A percentile compares a stretch with the other conserved stretches of the same genome.
phyloP scores from a whole-genome alignment of 2,329 filamentous ascomycete species.

The Alternaria arbusti region DNA sequence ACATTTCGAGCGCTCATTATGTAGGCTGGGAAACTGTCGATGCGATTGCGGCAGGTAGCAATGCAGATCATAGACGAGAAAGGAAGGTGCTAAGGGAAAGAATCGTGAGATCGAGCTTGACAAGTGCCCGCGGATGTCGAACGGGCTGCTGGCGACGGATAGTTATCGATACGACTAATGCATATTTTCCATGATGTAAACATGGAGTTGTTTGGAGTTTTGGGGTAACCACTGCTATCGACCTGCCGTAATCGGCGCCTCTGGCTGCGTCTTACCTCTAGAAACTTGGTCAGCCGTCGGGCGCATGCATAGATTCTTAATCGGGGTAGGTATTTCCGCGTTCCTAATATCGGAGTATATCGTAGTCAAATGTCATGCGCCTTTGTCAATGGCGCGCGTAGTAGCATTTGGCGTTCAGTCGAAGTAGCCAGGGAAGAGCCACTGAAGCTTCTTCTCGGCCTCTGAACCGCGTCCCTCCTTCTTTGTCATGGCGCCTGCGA shows the following conservation, averaged over 20 bases:
- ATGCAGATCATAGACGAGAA: slow-evolving; percentile 11
- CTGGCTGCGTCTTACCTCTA: slow-evolving; percentile 4
- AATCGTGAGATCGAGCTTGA: slow-evolving; percentile 1
- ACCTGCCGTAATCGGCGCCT: slow-evolving; percentile 23
- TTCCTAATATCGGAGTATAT: not conserved
- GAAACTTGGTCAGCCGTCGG: not conserved
- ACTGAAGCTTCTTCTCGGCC: slow-evolving; percentile 80
- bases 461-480: slow-evolving; percentile 74
- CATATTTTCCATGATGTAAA: slow-evolving; percentile 27
- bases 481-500: slow-evolving; percentile 84
- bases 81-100: slow-evolving; percentile 25
- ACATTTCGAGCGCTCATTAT: not conserved
- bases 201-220: slow-evolving; percentile 7
- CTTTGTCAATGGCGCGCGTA: not conserved
- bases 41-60: slow-evolving; percentile 6
- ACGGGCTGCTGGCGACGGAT: slow-evolving; percentile 13
- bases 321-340: not conserved
- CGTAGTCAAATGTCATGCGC: not conserved
- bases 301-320: not conserved
- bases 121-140: slow-evolving; percentile 15
- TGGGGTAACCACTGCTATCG: slow-evolving; percentile 3
- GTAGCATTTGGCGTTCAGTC: slow-evolving; percentile 37
- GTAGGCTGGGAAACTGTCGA: not conserved
- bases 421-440: slow-evolving; percentile 85
- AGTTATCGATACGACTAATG: slow-evolving; percentile 20